phyloP scores from a whole-genome alignment of 1,139 yeast species.

The Magnusiomyces paraingens region DNA sequence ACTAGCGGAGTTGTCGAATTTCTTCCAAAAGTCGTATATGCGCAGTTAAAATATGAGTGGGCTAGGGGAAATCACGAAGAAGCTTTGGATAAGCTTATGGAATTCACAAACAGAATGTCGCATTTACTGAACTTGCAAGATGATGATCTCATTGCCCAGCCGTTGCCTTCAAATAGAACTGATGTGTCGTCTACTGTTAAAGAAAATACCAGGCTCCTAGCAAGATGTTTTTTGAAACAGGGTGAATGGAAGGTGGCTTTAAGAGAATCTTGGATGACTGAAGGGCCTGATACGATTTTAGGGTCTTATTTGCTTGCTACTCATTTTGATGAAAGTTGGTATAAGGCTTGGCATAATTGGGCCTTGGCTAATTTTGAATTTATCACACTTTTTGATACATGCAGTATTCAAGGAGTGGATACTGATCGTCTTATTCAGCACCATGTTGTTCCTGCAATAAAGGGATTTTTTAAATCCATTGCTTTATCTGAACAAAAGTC shows the following conservation, averaged over 20 bases:
- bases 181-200: constrained; percentile 72
- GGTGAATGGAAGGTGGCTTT: constrained; percentile 96
- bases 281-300: constrained; percentile 68
- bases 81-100: constrained; percentile 78
- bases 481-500: constrained; percentile 82
- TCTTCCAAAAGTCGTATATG: constrained; percentile 87
- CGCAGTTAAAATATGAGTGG: constrained; percentile 96
- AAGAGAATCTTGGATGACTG: constrained; percentile 64
- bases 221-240: constrained; percentile 92
- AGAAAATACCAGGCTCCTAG: constrained; percentile 79
- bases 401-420: constrained; percentile 21
- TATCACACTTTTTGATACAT: constrained; percentile 49
- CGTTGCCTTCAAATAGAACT: constrained; percentile 71
- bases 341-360: constrained; percentile 99
- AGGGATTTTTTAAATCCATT: constrained; percentile 93
- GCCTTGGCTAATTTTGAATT: constrained; percentile 96
- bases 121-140: constrained; percentile 49
- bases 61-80: constrained; percentile 85
- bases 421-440: constrained; percentile 46
- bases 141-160: constrained; percentile 75
- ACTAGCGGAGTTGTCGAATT: constrained; percentile 16
- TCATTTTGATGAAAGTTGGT: constrained; percentile 89
- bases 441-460: constrained; percentile 90
- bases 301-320: constrained; percentile 93
- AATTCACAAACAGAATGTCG: constrained; percentile 86